Evolutionary conservation across 768 basidiomycete genomes (phyloP), one percentile per base, ranked within the genome.

Genomic region (Chiua virens): DNA sequence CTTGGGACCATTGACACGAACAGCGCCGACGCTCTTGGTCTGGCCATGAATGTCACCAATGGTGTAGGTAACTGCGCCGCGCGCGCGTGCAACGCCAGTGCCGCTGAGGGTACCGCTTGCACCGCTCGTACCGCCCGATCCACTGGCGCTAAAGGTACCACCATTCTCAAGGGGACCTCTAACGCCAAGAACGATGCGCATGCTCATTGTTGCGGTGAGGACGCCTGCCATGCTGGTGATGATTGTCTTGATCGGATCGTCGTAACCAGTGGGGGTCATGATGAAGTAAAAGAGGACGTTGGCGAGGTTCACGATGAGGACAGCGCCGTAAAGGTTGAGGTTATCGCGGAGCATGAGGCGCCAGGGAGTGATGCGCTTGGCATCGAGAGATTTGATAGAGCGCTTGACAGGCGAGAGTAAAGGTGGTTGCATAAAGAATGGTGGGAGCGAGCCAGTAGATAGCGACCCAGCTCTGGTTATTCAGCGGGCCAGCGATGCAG

Each of bases 241-340:
- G 63, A 91, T 88, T 32, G 90, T 92, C 65, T 80, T 85, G 75
- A 92, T 80, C 53, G 87, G 79, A 69, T 93, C 90, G 0, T 61
- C 48, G 20, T 57, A 41, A 42, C 72, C 81, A 41, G 82, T 85
- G 22, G 90, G 87, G 45, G 66, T 83, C 67, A 86, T 81, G 71
- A 88, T 81, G 72, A 93, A 91, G 86, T 88, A 92, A 78, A 91
- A 93, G 66, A 91, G 71, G 66, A 89, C 77, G 75, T 92, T 93
- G 73, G 78, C 75, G 70, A 89, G 78, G 78, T 93, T 90, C 58
- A 92, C 86, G 57, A 85, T 58, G 77, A 82, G 86, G 67, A 92
- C 80, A 32, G 90, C 85, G 50, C 80, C 87, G 62, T 92, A 92
- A 52, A 92, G 82, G 71, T 92, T 92, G 57, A 92, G 81, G 15